A percentile compares a stretch with the other conserved stretches of the same genome.
phyloP scores from a whole-genome alignment of 768 basidiomycete genomes.

The Hygrophorus pudorinus region DNA sequence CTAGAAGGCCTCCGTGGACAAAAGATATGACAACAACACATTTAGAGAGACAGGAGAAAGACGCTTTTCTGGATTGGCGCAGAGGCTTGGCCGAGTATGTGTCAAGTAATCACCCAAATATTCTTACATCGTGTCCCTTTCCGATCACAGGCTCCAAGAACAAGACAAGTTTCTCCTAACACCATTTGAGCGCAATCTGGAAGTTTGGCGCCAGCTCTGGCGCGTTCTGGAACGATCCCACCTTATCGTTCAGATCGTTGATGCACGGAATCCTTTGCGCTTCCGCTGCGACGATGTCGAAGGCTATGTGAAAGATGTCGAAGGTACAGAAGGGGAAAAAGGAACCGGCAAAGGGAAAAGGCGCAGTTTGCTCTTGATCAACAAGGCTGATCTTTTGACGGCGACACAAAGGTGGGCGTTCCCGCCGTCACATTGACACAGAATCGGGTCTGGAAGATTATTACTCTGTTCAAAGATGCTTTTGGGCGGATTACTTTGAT shows the following conservation, averaged over 20 bases:
- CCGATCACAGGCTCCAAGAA: conserved; percentile 63
- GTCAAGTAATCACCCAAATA: background rate
- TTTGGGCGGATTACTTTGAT: conserved; percentile 93
- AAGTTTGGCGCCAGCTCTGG: conserved; percentile 99
- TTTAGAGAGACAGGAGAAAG: conserved; percentile 83
- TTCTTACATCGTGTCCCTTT: background rate
- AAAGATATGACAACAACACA: conserved; percentile 67
- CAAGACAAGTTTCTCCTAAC: conserved; percentile 81
- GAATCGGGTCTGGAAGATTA: background rate
- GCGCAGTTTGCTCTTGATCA: conserved; percentile 76
- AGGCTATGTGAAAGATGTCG: conserved; percentile 74
- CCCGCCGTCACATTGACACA: background rate
- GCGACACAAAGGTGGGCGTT: conserved; percentile 62
- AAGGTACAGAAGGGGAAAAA: conserved; percentile 70
- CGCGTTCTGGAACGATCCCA: conserved; percentile 92
- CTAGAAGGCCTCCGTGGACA: conserved; percentile 84
- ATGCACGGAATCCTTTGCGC: conserved; percentile 86
- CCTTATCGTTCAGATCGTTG: conserved; percentile 90
- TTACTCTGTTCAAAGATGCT: conserved; percentile 33
- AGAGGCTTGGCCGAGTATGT: conserved; percentile 84
- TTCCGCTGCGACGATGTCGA: conserved; percentile 93
- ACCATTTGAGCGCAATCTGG: conserved; percentile 93
- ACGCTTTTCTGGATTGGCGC: conserved; percentile 89
- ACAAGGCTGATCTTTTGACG: conserved; percentile 92
- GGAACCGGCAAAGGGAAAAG: conserved; percentile 69